Base-by-base conservation (phyloP, 2,329 filamentous ascomycete species). In the Helotiales sp. region DNA sequence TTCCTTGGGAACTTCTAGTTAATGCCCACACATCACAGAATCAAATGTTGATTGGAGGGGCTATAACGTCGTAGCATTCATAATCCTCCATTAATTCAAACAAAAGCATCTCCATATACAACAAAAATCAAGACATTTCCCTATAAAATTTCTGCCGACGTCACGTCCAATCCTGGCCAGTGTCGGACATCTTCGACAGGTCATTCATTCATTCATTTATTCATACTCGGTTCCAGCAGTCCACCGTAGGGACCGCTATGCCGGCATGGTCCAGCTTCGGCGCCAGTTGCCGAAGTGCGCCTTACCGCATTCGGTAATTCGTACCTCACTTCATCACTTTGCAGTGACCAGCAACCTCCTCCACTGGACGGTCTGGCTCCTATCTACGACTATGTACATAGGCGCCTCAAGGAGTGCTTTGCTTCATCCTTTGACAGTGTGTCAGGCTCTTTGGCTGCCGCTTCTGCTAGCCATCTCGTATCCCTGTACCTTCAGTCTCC, bases 361-460 rank as follows among this genome's bases (percentile, higher is more conserved):
- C 42, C 27, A 49, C 54, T 60, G 52, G 34, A 34, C 54, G 29
- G 54, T 53, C 54, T 57, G 58, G 50, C 42, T 54, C 51, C 49
- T 54, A 58, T 60, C 54, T 60, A 57, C 58, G 49, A 50, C 48
- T 60, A 60, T 60, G 19, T 57, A 60, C 54, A 60, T 54, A 60
- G 25, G 15, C 50, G 51, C 51, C 19, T 33, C 52, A 57, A 57
- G 42, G 38, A 49, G 40, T 54, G 38, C 40, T 54, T 54, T 51
- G 31, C n/a, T 10, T 34, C 31, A 13, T 34, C 31, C 10, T 34
- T 34, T 51, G 19, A 46, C 5, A 46, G 17, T 57, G 33, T 47
- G 17, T 47, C 33, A 52, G 48, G 55, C 40, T 58, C 51, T 19
- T 58, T 50, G 44, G 50, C 55, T 34, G 51, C 55, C 55, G 55